A percentile compares a stretch with the other conserved stretches of the same genome.
Evolutionary conservation across 495 filamentous ascomycete genomes (phyloP).

Genomic region (Talaromyces liani): DNA sequence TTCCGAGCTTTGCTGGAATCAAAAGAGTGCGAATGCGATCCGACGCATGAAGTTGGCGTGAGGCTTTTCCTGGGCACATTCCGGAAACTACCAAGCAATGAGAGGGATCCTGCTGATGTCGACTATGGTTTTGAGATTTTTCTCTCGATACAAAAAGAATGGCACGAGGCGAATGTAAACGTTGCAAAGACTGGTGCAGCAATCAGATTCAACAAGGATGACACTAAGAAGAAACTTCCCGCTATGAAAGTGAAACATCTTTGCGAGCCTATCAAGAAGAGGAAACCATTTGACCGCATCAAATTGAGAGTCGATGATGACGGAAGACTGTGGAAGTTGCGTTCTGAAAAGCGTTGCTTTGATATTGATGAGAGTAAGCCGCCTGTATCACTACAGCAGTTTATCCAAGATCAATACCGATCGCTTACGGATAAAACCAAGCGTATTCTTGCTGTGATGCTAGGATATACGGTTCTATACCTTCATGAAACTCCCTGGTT

Average conservation of each 20-base stretch:
- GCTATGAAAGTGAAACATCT: constrained; percentile 1
- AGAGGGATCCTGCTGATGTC: neutral
- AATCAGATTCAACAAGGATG: neutral
- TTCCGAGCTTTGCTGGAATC: neutral
- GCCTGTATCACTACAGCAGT: constrained; percentile 1
- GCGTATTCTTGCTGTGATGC: constrained; percentile 1
- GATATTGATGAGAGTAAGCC: neutral
- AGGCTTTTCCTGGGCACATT: neutral
- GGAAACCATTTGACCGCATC: neutral
- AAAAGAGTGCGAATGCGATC: neutral
- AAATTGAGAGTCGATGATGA: neutral
- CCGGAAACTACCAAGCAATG: neutral
- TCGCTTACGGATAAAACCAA: neutral
- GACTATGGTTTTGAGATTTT: neutral
- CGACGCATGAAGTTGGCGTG: neutral
- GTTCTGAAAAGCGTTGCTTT: constrained; percentile 1
- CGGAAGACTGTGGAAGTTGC: constrained; percentile 1
- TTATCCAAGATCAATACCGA: constrained; percentile 5
- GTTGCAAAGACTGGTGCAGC: neutral
- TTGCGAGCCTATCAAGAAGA: constrained; percentile 2
- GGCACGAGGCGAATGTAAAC: neutral
- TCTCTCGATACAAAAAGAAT: neutral
- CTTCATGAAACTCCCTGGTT: neutral
- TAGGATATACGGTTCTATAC: neutral
- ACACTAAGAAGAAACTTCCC: neutral